Evolutionary conservation across 805 yeast species (phyloP).

Genomic region (Priceomyces carsonii): DNA sequence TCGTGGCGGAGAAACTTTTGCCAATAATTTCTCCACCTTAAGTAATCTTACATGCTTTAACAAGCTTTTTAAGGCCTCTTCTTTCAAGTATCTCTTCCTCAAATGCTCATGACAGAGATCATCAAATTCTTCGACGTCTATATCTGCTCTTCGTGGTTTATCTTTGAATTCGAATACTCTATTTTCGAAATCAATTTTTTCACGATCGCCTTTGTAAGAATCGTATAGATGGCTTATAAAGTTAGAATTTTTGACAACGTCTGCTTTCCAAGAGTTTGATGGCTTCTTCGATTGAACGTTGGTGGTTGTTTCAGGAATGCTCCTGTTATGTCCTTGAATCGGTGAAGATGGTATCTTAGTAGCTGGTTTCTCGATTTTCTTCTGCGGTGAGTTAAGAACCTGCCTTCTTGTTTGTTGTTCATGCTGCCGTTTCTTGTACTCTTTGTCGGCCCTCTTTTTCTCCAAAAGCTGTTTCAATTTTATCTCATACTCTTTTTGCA

Average conservation of each 20-base stretch:
- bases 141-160: conserved; percentile 10
- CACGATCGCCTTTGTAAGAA: conserved; percentile 8
- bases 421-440: conserved; percentile 8
- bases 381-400: conserved; percentile 15
- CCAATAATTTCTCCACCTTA: conserved; percentile 57
- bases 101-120: conserved; percentile 16
- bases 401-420: conserved; percentile 4
- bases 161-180: conserved; percentile 26
- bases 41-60: conserved; percentile 55
- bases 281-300: not conserved
- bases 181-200: conserved; percentile 20
- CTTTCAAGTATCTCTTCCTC: conserved; percentile 48
- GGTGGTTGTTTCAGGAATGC: too few relatives aligned
- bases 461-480: conserved; percentile 19
- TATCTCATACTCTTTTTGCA: conserved; percentile 38
- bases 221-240: conserved; percentile 21
- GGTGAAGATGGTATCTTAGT: too few relatives aligned
- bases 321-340: too few relatives aligned
- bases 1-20: conserved; percentile 68
- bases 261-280: not conserved
- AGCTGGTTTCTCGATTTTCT: too few relatives aligned
- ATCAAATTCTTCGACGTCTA: conserved; percentile 21
- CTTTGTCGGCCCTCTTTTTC: conserved; percentile 13
- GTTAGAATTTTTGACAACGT: conserved; percentile 13
- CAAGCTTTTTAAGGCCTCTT: conserved; percentile 30